phyloP scores from a whole-genome alignment of 345 rosid genomes.

The Durio zibethinus region DNA sequence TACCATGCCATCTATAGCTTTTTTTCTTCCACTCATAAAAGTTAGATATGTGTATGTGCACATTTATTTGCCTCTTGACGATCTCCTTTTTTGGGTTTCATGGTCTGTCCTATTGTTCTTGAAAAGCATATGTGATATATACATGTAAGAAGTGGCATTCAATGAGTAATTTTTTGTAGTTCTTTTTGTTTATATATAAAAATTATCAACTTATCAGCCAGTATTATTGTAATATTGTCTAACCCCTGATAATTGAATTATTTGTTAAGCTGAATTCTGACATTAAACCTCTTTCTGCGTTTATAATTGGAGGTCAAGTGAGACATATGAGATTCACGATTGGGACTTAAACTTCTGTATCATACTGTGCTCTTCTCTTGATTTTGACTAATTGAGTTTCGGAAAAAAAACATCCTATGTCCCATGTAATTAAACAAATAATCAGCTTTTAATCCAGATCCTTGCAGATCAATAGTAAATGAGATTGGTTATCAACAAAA shows the following conservation, averaged over 20 bases:
- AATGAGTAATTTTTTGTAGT: neutral
- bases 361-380: conserved; percentile 34
- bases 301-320: conserved; percentile 37
- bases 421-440: conserved; percentile 57
- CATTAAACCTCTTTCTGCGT: conserved; percentile 86
- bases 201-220: neutral
- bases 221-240: too few relatives aligned
- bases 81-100: neutral
- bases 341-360: conserved; percentile 39
- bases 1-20: neutral
- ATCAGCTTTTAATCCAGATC: conserved; percentile 68
- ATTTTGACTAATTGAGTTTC: conserved; percentile 40
- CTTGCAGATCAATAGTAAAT: conserved; percentile 51
- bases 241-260: neutral
- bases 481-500: conserved; percentile 1
- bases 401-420: conserved; percentile 58
- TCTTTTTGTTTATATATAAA: neutral
- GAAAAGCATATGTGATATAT: neutral
- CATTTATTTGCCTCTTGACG: neutral
- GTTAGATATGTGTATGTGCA: conserved; percentile 18
- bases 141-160: neutral
- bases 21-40: neutral
- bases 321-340: conserved; percentile 29
- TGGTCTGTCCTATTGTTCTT: neutral
- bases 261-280: conserved; percentile 21